Base-by-base conservation (phyloP, 1,139 yeast species). In the Saccharomycopsis phalli region DNA sequence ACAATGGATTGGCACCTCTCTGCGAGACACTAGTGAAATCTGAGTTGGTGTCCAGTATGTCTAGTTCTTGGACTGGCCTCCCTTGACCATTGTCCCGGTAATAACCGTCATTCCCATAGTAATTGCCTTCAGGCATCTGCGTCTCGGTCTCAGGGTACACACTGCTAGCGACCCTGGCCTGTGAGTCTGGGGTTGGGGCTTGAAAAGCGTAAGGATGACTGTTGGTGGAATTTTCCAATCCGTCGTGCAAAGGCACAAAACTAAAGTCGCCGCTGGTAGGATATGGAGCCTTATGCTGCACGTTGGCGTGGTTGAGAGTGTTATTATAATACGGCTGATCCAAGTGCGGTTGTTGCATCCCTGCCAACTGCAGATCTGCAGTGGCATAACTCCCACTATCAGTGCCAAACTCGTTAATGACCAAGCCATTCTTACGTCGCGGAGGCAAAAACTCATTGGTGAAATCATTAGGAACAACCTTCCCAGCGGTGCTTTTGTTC, bases 1-100 rank as follows among this genome's bases (percentile, higher is more conserved):
- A 78, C 34, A 62, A 62, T 13, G 84, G 82, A 53, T 81, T 81
- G n/a, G 75, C 67, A 5, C 78, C 86, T 53, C 93, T 63, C 59
- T 82, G 93, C 8, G 91, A 79, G 3, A 82, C 83, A 40, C 87
- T 77, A 0, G 94, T 83, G 55, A 81, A 80, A 52, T 79, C 80
- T 0, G 93, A 81, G 14, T 39, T 48, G 18, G 46, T 47, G 14
- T 49, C 52, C 3, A 45, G 38, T 21, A 39, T 44, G 10, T 47
- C 48, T 26, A 29, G 36, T 4, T 39, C 44, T 7, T 40, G 38
- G 17, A 37, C 39, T n/a, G n/a, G n/a, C n/a, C n/a, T n/a, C n/a
- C n/a, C n/a, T 17, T 30, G 28, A 10, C 29, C 4, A 7, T 32
- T 32, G 8, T n/a, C 7, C 11, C 11, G 6, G 25, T 22, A 22